A percentile compares a stretch with the other conserved stretches of the same genome.
These are phyloP conservation scores for Breviolum minutum DNA, from an alignment of 73 alveolate genomes.

Conservation along the genomic window DNA sequence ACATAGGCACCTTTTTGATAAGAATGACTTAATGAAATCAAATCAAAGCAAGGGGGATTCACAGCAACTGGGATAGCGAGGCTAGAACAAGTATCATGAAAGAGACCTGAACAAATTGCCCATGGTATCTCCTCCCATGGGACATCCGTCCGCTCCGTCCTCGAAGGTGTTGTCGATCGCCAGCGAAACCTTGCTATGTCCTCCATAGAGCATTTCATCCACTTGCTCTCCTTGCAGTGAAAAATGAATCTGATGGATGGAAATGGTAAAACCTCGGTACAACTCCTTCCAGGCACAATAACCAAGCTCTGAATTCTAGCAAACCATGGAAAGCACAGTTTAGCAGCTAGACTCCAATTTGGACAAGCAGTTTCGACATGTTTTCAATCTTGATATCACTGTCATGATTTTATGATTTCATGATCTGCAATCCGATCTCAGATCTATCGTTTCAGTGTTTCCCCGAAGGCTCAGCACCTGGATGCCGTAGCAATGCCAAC, in stretches of 20 bases:
- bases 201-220: constrained; percentile 36
- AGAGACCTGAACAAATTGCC: no score
- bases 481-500: constrained; percentile 39
- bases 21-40: no score
- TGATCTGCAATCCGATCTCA: background rate
- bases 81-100: background rate
- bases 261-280: no score
- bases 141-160: background rate
- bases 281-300: no score
- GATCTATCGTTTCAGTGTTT: background rate
- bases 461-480: constrained; percentile 1
- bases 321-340: no score
- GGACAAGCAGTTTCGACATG: background rate
- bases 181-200: constrained; percentile 66
- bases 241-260: background rate
- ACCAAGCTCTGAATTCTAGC: no score
- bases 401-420: background rate
- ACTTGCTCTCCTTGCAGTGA: background rate
- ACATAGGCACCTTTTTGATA: no score
- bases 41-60: no score
- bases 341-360: no score
- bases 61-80: background rate
- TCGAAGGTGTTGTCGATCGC: constrained; percentile 91
- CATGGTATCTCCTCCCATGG: no score
- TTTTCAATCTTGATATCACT: background rate